These are phyloP conservation scores for Prototheca cutis DNA, from an alignment of 163 green algal genomes.

Conservation along the genomic window DNA sequence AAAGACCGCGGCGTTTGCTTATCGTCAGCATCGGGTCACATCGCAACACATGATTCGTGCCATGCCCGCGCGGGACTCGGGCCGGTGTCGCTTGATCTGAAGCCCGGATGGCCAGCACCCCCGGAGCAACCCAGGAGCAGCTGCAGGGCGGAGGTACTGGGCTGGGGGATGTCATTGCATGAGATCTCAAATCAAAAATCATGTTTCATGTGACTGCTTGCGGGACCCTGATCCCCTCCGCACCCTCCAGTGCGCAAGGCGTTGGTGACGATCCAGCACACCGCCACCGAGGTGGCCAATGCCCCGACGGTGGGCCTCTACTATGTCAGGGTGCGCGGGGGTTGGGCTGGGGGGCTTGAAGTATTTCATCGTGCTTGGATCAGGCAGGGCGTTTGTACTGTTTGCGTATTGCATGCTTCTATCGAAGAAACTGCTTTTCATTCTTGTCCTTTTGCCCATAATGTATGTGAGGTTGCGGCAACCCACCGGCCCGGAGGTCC, in stretches of 20 bases:
- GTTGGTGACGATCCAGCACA: neutral
- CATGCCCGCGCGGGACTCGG: too few relatives aligned
- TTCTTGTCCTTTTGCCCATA: neutral
- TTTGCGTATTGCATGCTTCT: neutral
- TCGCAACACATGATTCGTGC: too few relatives aligned
- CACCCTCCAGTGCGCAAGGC: neutral
- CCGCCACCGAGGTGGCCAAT: conserved; percentile 6
- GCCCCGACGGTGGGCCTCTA: conserved; percentile 2
- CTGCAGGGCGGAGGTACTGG: neutral
- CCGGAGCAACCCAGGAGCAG: too few relatives aligned
- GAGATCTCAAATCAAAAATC: neutral
- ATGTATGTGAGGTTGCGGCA: neutral
- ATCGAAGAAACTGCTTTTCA: neutral
- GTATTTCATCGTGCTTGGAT: too few relatives aligned
- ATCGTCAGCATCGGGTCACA: too few relatives aligned
- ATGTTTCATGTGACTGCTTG: neutral
- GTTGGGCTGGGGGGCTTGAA: neutral
- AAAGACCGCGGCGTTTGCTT: too few relatives aligned
- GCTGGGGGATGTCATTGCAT: neutral
- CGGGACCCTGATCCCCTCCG: neutral
- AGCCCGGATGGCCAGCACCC: too few relatives aligned
- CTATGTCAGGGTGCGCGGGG: conserved; percentile 9
- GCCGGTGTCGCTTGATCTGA: too few relatives aligned
- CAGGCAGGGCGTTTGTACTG: too few relatives aligned
- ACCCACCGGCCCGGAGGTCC: neutral